Base-by-base conservation (phyloP, 1,284 basidiomycete species). In the Cryptococcus hybrid region DNA sequence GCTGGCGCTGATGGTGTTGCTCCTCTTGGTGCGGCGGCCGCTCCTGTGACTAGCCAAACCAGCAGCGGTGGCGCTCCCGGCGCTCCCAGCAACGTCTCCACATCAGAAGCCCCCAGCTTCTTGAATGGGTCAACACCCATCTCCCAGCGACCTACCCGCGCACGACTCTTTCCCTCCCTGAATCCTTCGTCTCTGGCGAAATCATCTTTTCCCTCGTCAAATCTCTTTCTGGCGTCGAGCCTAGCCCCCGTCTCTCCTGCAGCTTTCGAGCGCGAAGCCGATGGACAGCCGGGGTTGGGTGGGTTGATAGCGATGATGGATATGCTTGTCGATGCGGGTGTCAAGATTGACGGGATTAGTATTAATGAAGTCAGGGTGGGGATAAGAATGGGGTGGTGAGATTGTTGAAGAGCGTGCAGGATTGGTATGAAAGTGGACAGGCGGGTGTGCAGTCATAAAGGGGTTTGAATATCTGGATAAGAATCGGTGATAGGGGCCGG, bases 301-400 rank as follows among this genome's bases (percentile, higher is more conserved):
- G 91, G 91, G 12, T 81, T 95, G 44, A 92, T 95, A 80, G 83
- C 85, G 58, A 80, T 93, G 59, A 92, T 92, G 78, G 91, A 94
- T 76, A 91, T 90, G 74, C 78, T 94, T 53, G 83, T 93, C 45
- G 90, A 92, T 67, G 89, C 90, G 61, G 90, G 90, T 55, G 85
- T 94, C 57, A 88, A 88, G 78, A 89, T 92, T 80, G 91, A 88
- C 7, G 85, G 78, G 61, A 87, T 94, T 38, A 92, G 89, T 68
- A 92, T 95, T 78, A 93, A 93, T 71, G 92, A 95, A 75, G 82
- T 96, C 47, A 82, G 89, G 54, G 84, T 84, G 60, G 90, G 43
- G 89, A 88, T 72, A 80, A 84, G 45, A 86, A 87, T 46, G 91
- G 89, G 79, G 84, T 93, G 62, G 68, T 87, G 7, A 86, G 90